Percentiles rank a stretch among this genome's conserved stretches.
Conservation (phyloP, 2,329 filamentous ascomycete genomes). For the Trichoderma gracile region DNA sequence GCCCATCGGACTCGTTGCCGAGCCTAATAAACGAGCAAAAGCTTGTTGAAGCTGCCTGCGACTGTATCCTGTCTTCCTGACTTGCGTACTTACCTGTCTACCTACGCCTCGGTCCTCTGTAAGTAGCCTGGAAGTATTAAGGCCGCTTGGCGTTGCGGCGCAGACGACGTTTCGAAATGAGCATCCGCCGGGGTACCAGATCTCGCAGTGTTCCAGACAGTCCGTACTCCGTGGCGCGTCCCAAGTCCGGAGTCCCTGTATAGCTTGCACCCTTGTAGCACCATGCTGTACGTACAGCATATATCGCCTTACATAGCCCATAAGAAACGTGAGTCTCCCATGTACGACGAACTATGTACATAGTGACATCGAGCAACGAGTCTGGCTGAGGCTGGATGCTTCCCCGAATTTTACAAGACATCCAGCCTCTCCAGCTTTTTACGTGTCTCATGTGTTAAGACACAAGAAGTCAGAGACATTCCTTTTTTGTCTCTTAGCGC, state of each 20-base stretch:
- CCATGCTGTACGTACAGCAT: no score
- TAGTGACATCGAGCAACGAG: background rate
- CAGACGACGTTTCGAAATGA: constrained; percentile 16
- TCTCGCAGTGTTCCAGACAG: background rate
- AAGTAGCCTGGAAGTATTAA: background rate
- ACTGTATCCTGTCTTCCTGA: no score
- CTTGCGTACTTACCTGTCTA: background rate
- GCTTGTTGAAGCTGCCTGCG: background rate
- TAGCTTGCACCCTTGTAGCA: background rate
- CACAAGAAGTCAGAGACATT: no score
- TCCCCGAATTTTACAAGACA: background rate
- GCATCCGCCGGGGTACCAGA: constrained; percentile 18
- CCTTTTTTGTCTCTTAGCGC: background rate
- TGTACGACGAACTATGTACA: background rate
- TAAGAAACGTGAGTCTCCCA: no score
- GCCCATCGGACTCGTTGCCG: constrained; percentile 2
- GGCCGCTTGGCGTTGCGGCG: constrained; percentile 18
- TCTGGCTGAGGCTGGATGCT: constrained; percentile 5
- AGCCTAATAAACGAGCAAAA: constrained; percentile 16
- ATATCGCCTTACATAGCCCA: no score
- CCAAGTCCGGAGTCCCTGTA: constrained; percentile 6
- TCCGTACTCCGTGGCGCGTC: background rate
- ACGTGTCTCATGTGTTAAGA: no score
- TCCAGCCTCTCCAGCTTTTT: background rate
- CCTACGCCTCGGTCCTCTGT: background rate